phyloP scores from a whole-genome alignment of 1,139 yeast genomes.

The Trichomonascaceae sp. region DNA sequence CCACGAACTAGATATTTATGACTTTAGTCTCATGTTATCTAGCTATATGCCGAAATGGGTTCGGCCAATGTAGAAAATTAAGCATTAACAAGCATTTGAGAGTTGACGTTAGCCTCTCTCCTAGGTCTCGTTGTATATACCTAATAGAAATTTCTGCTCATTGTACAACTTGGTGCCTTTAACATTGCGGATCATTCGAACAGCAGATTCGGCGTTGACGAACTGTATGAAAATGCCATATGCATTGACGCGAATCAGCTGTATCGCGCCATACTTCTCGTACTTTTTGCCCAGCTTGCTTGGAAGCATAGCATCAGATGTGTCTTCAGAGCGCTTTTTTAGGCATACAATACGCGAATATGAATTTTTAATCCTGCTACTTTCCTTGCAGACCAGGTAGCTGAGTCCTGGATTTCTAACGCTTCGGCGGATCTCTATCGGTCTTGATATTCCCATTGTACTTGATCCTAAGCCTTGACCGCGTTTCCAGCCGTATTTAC shows the following conservation, averaged over 20 bases:
- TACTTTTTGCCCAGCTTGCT: neutral
- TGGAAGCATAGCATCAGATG: neutral
- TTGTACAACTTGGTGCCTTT: neutral
- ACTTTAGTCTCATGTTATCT: constrained; percentile 23
- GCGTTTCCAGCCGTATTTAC: constrained; percentile 24
- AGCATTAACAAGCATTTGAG: neutral
- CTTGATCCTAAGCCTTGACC: constrained; percentile 16
- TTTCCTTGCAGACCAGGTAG: constrained; percentile 16
- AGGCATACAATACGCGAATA: neutral
- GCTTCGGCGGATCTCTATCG: constrained; percentile 16
- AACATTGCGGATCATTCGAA: neutral
- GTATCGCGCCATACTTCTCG: constrained; percentile 1
- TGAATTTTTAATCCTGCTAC: neutral
- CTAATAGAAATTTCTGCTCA: neutral
- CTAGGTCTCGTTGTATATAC: neutral
- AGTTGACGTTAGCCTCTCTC: neutral
- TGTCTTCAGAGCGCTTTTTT: neutral
- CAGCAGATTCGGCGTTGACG: neutral
- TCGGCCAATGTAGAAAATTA: neutral
- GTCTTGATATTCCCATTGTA: constrained; percentile 20
- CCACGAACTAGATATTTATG: constrained; percentile 53
- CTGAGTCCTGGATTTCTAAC: constrained; percentile 18
- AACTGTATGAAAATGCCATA: neutral
- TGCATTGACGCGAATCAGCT: neutral
- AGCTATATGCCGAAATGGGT: neutral